Conservation (phyloP, 495 filamentous ascomycete genomes). For the Daldinia bambusicola region DNA sequence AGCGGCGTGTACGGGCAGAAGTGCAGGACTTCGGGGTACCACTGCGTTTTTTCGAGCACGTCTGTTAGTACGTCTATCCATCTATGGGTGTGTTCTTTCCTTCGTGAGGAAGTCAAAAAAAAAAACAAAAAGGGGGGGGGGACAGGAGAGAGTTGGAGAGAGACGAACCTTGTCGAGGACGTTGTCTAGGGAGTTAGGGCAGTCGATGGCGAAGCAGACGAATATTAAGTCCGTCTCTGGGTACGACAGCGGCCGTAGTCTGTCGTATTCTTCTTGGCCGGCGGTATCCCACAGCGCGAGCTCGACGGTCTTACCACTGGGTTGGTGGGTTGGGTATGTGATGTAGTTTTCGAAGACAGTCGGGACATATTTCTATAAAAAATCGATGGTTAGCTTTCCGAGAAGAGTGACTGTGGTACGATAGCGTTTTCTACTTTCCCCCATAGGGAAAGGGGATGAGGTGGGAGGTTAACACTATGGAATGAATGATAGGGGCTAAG, state of each 20-base stretch:
- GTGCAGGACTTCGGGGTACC: slow-evolving; percentile 98
- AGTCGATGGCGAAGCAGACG: slow-evolving; percentile 99
- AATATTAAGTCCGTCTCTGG: slow-evolving; percentile 97
- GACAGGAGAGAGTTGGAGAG: slow-evolving; percentile 14
- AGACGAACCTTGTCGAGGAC: slow-evolving; percentile 93
- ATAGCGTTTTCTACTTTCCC: not conserved
- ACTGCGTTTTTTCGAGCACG: slow-evolving; percentile 66
- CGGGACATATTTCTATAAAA: slow-evolving; percentile 93
- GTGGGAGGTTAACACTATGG: too few relatives aligned
- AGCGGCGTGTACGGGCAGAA: slow-evolving; percentile 98
- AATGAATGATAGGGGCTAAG: not conserved
- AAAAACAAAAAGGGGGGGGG: not conserved
- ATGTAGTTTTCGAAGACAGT: slow-evolving; percentile 99
- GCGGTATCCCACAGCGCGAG: slow-evolving; percentile 98
- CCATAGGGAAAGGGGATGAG: not conserved
- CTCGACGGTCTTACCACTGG: slow-evolving; percentile 91
- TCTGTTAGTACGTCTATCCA: slow-evolving; percentile 27
- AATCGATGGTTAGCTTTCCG: slow-evolving; percentile 25
- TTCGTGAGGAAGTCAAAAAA: not conserved
- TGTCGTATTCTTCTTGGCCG: slow-evolving; percentile 98
- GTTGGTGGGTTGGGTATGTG: slow-evolving; percentile 87
- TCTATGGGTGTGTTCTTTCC: not conserved
- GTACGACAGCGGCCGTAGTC: slow-evolving; percentile 93
- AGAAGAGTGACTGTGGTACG: not conserved
- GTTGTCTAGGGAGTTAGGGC: slow-evolving; percentile 96